Base-by-base conservation (phyloP, 129 eudicot species). In the Sambucus nigra region DNA sequence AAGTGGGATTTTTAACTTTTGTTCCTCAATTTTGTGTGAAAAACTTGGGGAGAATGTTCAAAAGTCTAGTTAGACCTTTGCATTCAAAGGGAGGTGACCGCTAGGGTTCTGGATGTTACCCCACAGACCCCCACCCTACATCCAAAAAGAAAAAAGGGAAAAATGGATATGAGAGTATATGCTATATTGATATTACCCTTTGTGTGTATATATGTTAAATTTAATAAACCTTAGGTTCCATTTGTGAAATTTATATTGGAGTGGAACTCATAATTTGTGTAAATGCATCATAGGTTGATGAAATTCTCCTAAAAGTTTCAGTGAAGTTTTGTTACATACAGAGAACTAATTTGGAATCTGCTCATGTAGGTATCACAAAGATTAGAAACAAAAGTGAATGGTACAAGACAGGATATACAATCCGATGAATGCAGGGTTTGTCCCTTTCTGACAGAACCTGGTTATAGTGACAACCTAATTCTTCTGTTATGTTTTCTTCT, bases 381-480 rank as follows among this genome's bases (percentile, higher is more conserved):
- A 14, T 20, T 29, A 35, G 60, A 35, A 55, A 5, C 35, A 20
- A 25, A 53, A 53, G 59, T 29, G 44, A 53, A 53, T 29, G 60
- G 14, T 35, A 32, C 42, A 33, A 28, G 35, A 26, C 38, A 31
- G 41, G 47, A 16, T n/a, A 12, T 12, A 12, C 57, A 55, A 55
- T 24, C 71, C 11, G 52, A 57, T 16, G 20, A 33, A 7, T 66
- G 71, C 64, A 47, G 56, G 64, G 71, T 66, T 38, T 18, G 54
- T 56, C 29, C 8, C 25, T 47, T 47, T 22, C 22, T 23, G 53
- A 39, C 14, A 54, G 53, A 24, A 25, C 32, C 33, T 53, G 22
- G 22, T 26, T 51, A 1, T 63, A n/a, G 44, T 33, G 28, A 10
- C 47, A 25, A n/a, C n/a, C n/a, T 10, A 8, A 14, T 9, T 35